Conservation (phyloP, 139 green algal species). For the Chlamydomonas eustigma region DNA sequence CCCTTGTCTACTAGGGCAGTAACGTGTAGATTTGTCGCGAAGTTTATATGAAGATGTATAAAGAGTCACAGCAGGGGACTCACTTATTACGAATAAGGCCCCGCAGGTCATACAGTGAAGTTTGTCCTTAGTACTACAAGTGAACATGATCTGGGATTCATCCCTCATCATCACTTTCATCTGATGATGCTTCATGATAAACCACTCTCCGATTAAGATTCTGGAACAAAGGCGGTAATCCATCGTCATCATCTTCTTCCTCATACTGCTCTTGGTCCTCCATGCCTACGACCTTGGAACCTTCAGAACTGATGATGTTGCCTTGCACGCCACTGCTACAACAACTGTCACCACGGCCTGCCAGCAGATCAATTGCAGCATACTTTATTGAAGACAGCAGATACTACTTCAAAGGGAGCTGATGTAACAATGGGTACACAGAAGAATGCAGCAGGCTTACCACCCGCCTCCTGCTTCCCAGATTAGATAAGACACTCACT, state of each 20-base stretch:
- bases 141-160: background rate
- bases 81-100: too few relatives aligned
- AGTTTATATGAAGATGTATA: too few relatives aligned
- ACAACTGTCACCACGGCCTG: background rate
- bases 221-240: constrained; percentile 1
- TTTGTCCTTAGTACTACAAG: background rate
- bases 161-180: background rate
- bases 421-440: too few relatives aligned
- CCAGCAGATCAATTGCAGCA: background rate
- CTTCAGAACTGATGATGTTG: background rate
- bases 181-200: constrained; percentile 1
- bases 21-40: too few relatives aligned
- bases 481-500: too few relatives aligned
- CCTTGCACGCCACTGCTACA: background rate
- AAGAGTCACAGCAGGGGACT: too few relatives aligned
- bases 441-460: too few relatives aligned
- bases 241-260: constrained; percentile 4
- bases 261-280: background rate
- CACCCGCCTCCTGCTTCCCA: too few relatives aligned
- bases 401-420: too few relatives aligned
- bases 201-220: background rate
- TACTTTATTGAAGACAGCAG: too few relatives aligned
- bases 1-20: too few relatives aligned
- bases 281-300: background rate
- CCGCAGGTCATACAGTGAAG: too few relatives aligned